Conservation (phyloP, 73 alveolate species). For the Paramecium pentaurelia region DNA sequence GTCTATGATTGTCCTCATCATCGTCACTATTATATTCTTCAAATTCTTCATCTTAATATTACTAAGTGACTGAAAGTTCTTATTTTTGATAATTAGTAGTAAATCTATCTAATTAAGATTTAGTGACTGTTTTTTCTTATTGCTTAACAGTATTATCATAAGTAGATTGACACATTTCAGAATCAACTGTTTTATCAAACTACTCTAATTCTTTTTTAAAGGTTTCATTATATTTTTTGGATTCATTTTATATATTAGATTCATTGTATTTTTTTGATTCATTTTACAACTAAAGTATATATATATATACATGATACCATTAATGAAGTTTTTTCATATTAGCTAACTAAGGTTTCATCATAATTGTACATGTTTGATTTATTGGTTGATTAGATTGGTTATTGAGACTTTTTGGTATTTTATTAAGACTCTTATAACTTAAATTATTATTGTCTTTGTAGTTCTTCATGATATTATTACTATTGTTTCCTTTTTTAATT, state of each 20-base stretch:
- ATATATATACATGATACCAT: not conserved
- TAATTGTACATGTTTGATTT: not conserved
- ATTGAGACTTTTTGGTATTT: not conserved
- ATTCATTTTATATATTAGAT: not conserved
- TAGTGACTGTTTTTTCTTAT: not conserved
- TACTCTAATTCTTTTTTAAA: not conserved
- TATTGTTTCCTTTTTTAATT: not conserved
- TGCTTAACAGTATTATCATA: not conserved
- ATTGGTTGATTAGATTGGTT: not conserved
- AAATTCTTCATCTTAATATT: conserved; percentile 29
- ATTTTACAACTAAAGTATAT: not conserved
- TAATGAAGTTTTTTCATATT: not conserved
- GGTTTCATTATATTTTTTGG: not conserved
- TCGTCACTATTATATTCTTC: conserved; percentile 51
- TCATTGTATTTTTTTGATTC: not conserved
- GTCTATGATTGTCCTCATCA: not conserved
- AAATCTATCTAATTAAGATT: conserved; percentile 24
- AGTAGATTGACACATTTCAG: conserved; percentile 14
- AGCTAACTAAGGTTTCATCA: not conserved
- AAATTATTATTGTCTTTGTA: not conserved
- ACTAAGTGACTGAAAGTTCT: conserved; percentile 21
- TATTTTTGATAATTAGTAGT: not conserved
- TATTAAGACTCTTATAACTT: not conserved
- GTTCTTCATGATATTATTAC: not conserved
- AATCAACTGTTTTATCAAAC: conserved; percentile 24